Evolutionary conservation across 2,329 filamentous ascomycete genomes (phyloP), one percentile per base, ranked within the genome.

Genomic region (Bipolaris victoriae): DNA sequence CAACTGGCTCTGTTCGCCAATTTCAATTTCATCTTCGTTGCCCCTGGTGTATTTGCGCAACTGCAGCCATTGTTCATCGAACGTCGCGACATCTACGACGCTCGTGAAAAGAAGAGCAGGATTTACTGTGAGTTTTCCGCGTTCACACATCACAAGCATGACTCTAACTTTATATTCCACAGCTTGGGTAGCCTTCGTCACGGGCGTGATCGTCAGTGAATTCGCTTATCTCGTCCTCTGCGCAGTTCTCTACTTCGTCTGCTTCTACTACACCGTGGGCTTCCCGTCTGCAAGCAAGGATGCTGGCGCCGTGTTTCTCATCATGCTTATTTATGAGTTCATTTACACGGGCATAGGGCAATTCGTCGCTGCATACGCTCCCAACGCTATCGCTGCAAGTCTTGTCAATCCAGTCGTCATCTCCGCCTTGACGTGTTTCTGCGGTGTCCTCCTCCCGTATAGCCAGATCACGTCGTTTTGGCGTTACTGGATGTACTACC

Each of bases 181-280:
- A 45, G 41, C 41, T 45, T 91, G 89, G 89, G 81, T 84, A 62
- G 86, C 82, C 0, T 91, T 92, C 73, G 82, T 91, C 68, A 77
- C 88, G 2, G 83, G 86, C 63, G 88, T 89, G 67, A 84, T 91
- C 52, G 54, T 89, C 1, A 87, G 88, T 45, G 89, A 92, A 70
- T 79, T 90, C 1, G 88, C 88, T 0, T 91, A 81, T 76, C 79
- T 84, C 55, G 78, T 85, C 39, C 54, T 90, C 7, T 84, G 85
- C 3, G 85, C 81, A 3, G 73, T 89, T n/a, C 67, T 90, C 10
- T 83, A 87, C 63, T 91, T 81, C 67, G 80, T 83, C 2, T 83
- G 80, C 71, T 89, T 86, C 79, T 90, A 90, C 79, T 90, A 88
- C 56, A 71, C 75, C 0, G 68, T 72, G 15, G 66, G 62, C 20